These are phyloP conservation scores for Aspergillus ostianus DNA, from an alignment of 495 filamentous ascomycete genomes.

Conservation along the genomic window DNA sequence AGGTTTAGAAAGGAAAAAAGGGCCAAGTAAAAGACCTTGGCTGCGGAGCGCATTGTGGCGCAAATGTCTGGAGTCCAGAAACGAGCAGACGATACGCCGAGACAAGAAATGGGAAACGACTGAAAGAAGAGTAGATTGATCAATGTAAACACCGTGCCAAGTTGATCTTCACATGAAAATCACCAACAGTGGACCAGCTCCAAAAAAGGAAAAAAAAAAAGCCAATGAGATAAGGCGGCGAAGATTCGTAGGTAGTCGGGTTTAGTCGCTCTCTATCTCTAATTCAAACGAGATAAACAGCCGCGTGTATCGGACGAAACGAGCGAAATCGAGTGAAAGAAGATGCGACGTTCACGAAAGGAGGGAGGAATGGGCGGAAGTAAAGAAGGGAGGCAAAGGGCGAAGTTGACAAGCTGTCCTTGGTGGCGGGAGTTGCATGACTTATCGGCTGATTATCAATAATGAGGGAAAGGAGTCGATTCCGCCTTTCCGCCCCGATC, in stretches of 20 bases:
- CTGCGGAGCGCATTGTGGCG: constrained; percentile 61
- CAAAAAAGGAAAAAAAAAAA: constrained; percentile 2
- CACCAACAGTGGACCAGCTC: constrained; percentile 7
- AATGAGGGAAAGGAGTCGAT: not conserved
- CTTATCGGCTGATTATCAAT: constrained; percentile 17
- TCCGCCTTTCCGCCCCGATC: not conserved
- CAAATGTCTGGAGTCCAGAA: not conserved
- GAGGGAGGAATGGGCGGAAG: constrained; percentile 6
- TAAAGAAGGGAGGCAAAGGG: constrained; percentile 12
- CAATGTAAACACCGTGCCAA: not conserved
- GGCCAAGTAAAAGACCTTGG: constrained; percentile 71
- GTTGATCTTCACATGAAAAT: constrained; percentile 18
- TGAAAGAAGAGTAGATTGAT: not conserved
- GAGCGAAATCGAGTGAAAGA: not conserved
- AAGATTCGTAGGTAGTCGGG: not conserved
- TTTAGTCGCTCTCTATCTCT: not conserved
- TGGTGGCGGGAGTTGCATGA: constrained; percentile 24
- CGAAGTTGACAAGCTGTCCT: constrained; percentile 38
- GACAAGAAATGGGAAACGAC: not conserved
- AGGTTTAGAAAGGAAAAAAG: constrained; percentile 69
- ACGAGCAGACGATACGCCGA: not conserved
- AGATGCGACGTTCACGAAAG: constrained; percentile 1
- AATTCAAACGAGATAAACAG: not conserved
- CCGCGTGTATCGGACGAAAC: constrained; percentile 1
- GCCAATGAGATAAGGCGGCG: constrained; percentile 1